A percentile compares a stretch with the other conserved stretches of the same genome.
phyloP scores from a whole-genome alignment of 768 basidiomycete genomes.

The Crucibulum laeve region DNA sequence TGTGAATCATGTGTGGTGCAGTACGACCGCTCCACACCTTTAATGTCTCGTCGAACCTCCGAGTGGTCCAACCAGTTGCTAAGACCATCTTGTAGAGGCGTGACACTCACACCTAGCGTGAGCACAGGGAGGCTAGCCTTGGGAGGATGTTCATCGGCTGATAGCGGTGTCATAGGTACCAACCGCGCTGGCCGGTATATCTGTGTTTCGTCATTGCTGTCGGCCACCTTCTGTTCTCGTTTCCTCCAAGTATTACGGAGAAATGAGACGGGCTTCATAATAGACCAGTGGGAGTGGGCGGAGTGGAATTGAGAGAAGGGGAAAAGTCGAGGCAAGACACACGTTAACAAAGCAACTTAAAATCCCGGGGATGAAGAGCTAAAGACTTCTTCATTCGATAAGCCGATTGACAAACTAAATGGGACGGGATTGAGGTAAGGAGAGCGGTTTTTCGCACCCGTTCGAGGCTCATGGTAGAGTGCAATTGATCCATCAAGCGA shows the following conservation, averaged over 20 bases:
- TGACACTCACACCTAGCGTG: too few relatives aligned
- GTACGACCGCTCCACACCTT: too few relatives aligned
- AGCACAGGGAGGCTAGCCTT: too few relatives aligned
- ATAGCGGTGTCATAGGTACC: background rate
- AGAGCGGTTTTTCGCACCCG: constrained; percentile 14
- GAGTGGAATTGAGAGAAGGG: constrained; percentile 4
- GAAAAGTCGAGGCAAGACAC: background rate
- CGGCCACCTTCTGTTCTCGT: constrained; percentile 21
- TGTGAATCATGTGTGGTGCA: background rate
- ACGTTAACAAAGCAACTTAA: background rate
- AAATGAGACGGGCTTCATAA: constrained; percentile 36
- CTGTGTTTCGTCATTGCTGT: constrained; percentile 10
- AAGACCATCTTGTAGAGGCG: too few relatives aligned
- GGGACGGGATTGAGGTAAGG: constrained; percentile 16
- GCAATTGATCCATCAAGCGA: constrained; percentile 22
- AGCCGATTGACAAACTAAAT: constrained; percentile 21
- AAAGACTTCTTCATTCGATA: constrained; percentile 7
- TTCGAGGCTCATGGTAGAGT: constrained; percentile 17
- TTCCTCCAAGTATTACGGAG: constrained; percentile 35
- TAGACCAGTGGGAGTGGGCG: constrained; percentile 3
- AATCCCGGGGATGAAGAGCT: constrained; percentile 10
- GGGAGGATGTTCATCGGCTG: too few relatives aligned
- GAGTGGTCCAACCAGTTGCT: too few relatives aligned
- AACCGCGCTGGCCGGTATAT: background rate
- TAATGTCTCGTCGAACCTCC: too few relatives aligned